A percentile compares a stretch with the other conserved stretches of the same genome.
These are phyloP conservation scores for Letharia columbiana DNA, from an alignment of 495 filamentous ascomycete genomes.

Conservation along the genomic window DNA sequence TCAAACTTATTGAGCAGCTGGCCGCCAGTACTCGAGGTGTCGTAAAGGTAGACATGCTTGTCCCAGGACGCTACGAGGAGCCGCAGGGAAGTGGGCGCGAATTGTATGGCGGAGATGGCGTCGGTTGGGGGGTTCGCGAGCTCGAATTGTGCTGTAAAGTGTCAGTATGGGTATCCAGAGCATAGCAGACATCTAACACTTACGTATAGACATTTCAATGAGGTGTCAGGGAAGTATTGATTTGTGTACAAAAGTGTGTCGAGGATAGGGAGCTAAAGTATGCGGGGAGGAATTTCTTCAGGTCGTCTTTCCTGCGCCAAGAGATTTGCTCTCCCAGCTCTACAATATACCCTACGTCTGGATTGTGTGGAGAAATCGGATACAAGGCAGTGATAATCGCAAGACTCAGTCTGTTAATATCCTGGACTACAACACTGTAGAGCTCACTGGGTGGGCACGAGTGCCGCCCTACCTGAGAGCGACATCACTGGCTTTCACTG, in stretches of 20 bases:
- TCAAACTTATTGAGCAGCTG: slow-evolving; percentile 63
- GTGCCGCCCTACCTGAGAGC: too few species aligned
- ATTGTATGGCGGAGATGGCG: slow-evolving; percentile 77
- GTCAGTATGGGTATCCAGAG: neutral
- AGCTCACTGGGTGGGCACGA: too few species aligned
- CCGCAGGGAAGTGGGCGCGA: slow-evolving; percentile 62
- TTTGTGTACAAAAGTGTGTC: slow-evolving; percentile 35
- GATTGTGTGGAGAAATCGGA: too few species aligned
- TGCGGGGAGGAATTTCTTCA: too few species aligned
- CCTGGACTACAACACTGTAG: too few species aligned
- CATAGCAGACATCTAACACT: neutral
- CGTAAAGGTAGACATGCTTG: slow-evolving; percentile 83
- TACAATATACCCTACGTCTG: too few species aligned
- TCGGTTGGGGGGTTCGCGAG: slow-evolving; percentile 71
- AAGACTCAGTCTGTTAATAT: too few species aligned
- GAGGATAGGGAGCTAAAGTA: too few species aligned
- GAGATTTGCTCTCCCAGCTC: too few species aligned
- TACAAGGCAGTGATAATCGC: too few species aligned
- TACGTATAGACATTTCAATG: slow-evolving; percentile 10
- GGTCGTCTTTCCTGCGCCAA: too few species aligned
- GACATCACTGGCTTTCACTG: too few species aligned
- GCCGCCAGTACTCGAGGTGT: slow-evolving; percentile 53
- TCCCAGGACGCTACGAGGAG: slow-evolving; percentile 94
- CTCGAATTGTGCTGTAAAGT: slow-evolving; percentile 50
- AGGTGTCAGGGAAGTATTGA: neutral